Evolutionary conservation across 768 basidiomycete species (phyloP).

Genomic region (Fomitopsis serialis): DNA sequence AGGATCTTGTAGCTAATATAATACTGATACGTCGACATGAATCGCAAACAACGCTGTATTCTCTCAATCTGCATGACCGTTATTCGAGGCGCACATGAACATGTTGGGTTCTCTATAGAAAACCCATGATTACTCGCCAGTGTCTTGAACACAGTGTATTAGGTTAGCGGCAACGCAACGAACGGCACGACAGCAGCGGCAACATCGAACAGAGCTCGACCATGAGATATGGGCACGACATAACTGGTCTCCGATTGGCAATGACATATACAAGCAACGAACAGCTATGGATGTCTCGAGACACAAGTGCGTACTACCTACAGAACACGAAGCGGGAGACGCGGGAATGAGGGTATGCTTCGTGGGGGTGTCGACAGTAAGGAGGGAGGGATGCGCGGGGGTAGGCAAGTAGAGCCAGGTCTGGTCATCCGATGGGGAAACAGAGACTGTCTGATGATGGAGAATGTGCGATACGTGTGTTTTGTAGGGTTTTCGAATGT

Average conservation of each 20-base stretch:
- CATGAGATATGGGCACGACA: constrained; percentile 2
- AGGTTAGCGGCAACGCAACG: no score
- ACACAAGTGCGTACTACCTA: constrained; percentile 14
- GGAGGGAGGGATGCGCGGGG: constrained; percentile 16
- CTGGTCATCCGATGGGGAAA: constrained; percentile 20
- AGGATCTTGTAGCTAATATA: not conserved
- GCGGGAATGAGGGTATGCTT: constrained; percentile 9
- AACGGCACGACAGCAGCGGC: no score
- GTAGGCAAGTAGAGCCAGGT: constrained; percentile 20
- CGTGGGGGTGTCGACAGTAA: constrained; percentile 10
- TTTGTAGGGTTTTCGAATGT: constrained; percentile 33
- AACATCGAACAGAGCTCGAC: no score
- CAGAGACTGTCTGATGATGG: constrained; percentile 15
- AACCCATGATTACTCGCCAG: no score
- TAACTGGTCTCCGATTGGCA: constrained; percentile 9
- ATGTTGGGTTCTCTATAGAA: no score
- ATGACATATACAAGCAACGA: constrained; percentile 11
- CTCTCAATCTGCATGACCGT: not conserved
- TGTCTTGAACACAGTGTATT: no score
- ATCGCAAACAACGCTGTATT: not conserved
- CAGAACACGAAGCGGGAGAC: constrained; percentile 14
- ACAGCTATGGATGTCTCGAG: constrained; percentile 14
- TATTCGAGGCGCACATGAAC: no score
- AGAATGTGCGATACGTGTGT: constrained; percentile 28
- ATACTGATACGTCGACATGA: not conserved